Percentiles rank a stretch among this genome's conserved stretches.
phyloP scores from a whole-genome alignment of 2,329 filamentous ascomycete species.

The Stachybotrys elegans region DNA sequence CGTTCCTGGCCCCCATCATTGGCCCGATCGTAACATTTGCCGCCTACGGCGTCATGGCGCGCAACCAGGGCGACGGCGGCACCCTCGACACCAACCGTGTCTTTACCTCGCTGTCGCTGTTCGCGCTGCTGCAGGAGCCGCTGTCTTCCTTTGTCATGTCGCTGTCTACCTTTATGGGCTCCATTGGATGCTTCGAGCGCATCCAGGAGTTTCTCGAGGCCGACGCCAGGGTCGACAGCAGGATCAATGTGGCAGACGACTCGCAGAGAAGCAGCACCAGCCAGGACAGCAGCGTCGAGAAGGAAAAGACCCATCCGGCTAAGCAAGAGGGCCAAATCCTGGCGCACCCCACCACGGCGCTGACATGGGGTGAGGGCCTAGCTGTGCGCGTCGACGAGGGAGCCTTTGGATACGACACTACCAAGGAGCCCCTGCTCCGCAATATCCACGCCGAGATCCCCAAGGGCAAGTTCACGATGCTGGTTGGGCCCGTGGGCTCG shows the following conservation, averaged over 20 bases:
- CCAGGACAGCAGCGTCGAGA: neutral
- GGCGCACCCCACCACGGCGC: too few species aligned
- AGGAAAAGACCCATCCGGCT: neutral
- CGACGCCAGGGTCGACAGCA: neutral
- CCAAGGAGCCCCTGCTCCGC: constrained; percentile 5
- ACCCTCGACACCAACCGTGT: constrained; percentile 9
- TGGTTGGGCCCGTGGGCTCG: constrained; percentile 29
- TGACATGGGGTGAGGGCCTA: too few species aligned
- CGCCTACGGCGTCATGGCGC: constrained; percentile 1
- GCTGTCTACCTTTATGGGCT: constrained; percentile 15
- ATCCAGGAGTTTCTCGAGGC: constrained; percentile 10
- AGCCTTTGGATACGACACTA: constrained; percentile 7
- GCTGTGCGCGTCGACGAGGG: neutral
- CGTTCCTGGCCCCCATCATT: constrained; percentile 8
- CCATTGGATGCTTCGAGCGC: constrained; percentile 16
- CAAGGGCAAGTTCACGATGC: constrained; percentile 9
- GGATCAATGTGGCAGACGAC: neutral
- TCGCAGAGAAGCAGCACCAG: neutral
- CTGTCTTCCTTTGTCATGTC: constrained; percentile 13
- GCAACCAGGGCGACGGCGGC: constrained; percentile 7
- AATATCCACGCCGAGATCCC: constrained; percentile 7
- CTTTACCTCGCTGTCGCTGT: constrained; percentile 19
- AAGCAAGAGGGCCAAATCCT: neutral
- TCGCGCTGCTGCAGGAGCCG: constrained; percentile 14
- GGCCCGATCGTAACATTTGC: constrained; percentile 8